A percentile compares a stretch with the other conserved stretches of the same genome.
phyloP scores from a whole-genome alignment of 305 asterid genomes.

The Fraxinus sp. region DNA sequence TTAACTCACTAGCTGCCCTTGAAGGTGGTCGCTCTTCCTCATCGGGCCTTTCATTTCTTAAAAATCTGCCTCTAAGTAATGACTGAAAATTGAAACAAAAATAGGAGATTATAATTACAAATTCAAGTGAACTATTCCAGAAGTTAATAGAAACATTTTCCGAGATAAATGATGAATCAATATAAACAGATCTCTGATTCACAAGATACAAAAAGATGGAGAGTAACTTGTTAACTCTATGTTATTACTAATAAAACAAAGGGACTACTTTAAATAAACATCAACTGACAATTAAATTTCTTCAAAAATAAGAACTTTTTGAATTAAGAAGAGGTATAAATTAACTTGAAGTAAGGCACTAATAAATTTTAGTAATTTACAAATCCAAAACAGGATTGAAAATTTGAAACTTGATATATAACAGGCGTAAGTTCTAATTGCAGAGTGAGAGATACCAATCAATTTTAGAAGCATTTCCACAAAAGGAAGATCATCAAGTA shows the following conservation, averaged over 20 bases:
- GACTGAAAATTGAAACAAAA: constrained; percentile 40
- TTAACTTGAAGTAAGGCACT: constrained; percentile 15
- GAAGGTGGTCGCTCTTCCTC: constrained; percentile 67
- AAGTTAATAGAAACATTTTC: background rate
- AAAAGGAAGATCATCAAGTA: constrained; percentile 8
- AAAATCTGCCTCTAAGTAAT: constrained; percentile 63
- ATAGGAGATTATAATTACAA: background rate
- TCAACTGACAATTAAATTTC: background rate
- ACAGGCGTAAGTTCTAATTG: background rate
- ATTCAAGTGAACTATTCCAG: background rate
- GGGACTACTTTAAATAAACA: background rate
- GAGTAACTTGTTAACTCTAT: background rate
- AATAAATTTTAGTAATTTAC: constrained; percentile 11
- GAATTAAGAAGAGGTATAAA: background rate
- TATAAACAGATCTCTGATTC: background rate
- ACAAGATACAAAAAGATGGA: background rate
- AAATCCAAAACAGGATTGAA: background rate
- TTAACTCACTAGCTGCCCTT: constrained; percentile 52
- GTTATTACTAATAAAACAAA: background rate
- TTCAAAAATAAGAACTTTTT: constrained; percentile 8
- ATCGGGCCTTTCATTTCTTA: constrained; percentile 57
- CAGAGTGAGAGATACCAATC: constrained; percentile 7
- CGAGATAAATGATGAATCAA: background rate
- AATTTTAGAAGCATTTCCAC: constrained; percentile 3
- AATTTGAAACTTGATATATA: background rate